These are phyloP conservation scores for Aotearoamyces nothofagi DNA, from an alignment of 2,329 filamentous ascomycete species.

Conservation along the genomic window DNA sequence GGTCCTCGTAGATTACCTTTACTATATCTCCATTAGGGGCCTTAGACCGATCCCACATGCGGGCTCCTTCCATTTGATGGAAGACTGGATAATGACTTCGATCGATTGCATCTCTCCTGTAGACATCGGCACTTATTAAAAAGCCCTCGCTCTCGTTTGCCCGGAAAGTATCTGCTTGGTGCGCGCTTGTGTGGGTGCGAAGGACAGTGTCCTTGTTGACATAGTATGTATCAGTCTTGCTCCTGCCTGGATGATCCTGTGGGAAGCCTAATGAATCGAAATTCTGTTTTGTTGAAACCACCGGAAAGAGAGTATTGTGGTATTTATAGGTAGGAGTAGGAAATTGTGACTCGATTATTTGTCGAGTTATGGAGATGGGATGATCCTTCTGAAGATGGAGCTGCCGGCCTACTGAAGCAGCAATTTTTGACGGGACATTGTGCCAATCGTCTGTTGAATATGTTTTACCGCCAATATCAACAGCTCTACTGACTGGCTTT, in stretches of 20 bases:
- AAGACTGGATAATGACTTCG: slow-evolving; percentile 92
- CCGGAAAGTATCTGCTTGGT: slow-evolving; percentile 73
- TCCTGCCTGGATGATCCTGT: slow-evolving; percentile 72
- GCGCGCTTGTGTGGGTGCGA: slow-evolving; percentile 86
- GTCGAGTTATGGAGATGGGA: slow-evolving; percentile 76
- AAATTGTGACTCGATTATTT: slow-evolving; percentile 86
- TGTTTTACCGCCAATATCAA: slow-evolving; percentile 29
- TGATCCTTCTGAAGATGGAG: slow-evolving; percentile 89
- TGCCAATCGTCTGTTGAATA: slow-evolving; percentile 69
- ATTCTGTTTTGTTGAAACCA: slow-evolving; percentile 76
- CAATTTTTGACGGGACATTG: slow-evolving; percentile 66
- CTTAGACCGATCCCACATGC: slow-evolving; percentile 65
- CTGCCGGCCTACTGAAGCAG: slow-evolving; percentile 56
- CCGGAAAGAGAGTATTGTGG: slow-evolving; percentile 66
- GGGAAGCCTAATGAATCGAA: slow-evolving; percentile 96
- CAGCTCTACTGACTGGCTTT: too few relatives aligned
- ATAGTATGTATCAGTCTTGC: slow-evolving; percentile 88
- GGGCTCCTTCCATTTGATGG: slow-evolving; percentile 95
- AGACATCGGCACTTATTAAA: slow-evolving; percentile 87
- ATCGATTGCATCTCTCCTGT: slow-evolving; percentile 88
- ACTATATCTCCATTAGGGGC: slow-evolving; percentile 43
- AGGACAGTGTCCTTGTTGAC: slow-evolving; percentile 72
- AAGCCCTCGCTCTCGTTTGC: slow-evolving; percentile 62
- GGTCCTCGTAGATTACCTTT: slow-evolving; percentile 51
- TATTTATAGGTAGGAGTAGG: slow-evolving; percentile 55